Conservation (phyloP, 805 yeast genomes). For the Jamesozyma gamospora region DNA sequence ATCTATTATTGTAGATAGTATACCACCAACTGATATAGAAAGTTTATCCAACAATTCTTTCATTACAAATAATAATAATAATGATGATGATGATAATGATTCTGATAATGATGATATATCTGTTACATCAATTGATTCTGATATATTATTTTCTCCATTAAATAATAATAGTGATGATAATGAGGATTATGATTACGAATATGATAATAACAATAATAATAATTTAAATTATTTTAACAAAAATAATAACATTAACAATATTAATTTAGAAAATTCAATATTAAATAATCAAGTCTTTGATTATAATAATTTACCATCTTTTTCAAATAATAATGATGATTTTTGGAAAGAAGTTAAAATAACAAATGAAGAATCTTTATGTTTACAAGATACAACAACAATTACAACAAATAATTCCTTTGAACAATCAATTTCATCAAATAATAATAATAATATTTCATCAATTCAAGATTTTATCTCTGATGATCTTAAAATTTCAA, state of each 20-base stretch:
- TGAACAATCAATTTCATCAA: conserved; percentile 1
- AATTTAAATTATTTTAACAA: not conserved
- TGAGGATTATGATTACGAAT: conserved; percentile 8
- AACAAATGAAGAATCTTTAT: conserved; percentile 20
- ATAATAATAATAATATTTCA: conserved; percentile 2
- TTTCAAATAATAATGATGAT: conserved; percentile 13
- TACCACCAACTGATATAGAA: conserved; percentile 4
- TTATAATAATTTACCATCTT: not conserved
- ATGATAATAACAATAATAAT: conserved; percentile 1
- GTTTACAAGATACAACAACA: conserved; percentile 1
- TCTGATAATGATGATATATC: conserved; percentile 6
- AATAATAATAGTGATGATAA: conserved; percentile 9
- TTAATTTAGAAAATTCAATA: not conserved
- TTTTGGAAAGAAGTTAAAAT: conserved; percentile 27
- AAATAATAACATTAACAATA: not conserved
- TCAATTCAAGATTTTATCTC: conserved; percentile 16
- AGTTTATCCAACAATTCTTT: not conserved
- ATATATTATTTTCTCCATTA: conserved; percentile 22
- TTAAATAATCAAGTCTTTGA: not conserved
- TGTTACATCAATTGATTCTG: conserved; percentile 10
- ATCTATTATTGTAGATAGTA: conserved; percentile 7
- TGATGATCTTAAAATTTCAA: conserved; percentile 4
- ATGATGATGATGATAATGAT: no score
- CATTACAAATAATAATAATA: not conserved
- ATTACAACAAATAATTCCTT: conserved; percentile 2